phyloP scores from a whole-genome alignment of 768 basidiomycete species.

The Macrolepiota fuliginosa region DNA sequence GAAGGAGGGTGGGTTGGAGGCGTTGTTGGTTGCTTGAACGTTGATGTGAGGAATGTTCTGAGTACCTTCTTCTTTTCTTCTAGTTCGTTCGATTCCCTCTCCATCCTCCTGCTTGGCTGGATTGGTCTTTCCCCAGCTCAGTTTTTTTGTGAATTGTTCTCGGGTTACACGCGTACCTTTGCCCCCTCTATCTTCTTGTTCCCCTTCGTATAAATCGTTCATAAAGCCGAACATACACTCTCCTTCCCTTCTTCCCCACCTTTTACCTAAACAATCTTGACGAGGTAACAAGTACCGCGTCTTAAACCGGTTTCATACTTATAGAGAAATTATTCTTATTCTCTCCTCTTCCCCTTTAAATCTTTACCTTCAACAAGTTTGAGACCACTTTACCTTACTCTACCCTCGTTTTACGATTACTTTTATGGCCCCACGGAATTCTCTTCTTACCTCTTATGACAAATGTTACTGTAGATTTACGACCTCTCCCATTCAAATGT shows the following conservation, averaged over 20 bases:
- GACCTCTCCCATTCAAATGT: too few species aligned
- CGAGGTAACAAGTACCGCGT: neutral
- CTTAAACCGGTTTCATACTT: neutral
- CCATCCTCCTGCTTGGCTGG: neutral
- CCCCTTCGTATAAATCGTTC: neutral
- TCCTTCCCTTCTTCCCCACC: neutral
- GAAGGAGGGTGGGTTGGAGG: constrained; percentile 25
- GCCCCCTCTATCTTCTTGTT: neutral
- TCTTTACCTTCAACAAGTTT: neutral
- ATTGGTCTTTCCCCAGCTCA: neutral
- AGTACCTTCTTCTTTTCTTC: too few species aligned
- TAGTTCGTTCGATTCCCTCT: neutral
- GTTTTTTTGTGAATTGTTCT: neutral
- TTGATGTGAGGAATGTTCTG: neutral
- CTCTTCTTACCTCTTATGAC: constrained; percentile 8
- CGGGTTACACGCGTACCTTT: neutral
- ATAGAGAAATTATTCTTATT: neutral
- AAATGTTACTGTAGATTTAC: constrained; percentile 9
- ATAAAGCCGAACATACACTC: neutral
- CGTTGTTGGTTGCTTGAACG: constrained; percentile 23
- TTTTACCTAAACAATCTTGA: neutral
- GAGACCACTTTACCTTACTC: neutral
- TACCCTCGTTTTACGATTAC: neutral
- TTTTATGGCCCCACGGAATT: neutral
- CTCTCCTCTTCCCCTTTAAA: neutral